Conservation (phyloP, 495 filamentous ascomycete species). For the Aspergillus panamensis region DNA sequence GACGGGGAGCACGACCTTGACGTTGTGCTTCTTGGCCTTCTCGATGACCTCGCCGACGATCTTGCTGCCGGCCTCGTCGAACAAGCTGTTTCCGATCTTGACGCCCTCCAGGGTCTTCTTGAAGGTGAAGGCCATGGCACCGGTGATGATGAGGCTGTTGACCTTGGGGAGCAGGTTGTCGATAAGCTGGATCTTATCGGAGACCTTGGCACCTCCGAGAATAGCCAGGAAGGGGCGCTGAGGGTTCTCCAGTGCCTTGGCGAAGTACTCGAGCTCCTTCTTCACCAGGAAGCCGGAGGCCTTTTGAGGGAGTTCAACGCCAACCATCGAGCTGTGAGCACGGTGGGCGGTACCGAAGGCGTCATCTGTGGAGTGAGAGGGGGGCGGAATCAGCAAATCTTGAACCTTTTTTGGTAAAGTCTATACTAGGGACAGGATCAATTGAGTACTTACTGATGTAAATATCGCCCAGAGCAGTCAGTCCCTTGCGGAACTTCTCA, state of each 20-base stretch:
- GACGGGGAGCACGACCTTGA: slow-evolving; percentile 88
- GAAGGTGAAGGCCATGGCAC: slow-evolving; percentile 99
- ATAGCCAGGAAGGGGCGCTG: slow-evolving; percentile 97
- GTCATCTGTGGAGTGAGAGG: slow-evolving; percentile 61
- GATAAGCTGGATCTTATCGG: slow-evolving; percentile 99
- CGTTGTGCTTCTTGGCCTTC: slow-evolving; percentile 94
- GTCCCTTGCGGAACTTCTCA: slow-evolving; percentile 86
- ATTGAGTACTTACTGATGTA: slow-evolving; percentile 75
- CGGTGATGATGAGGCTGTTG: slow-evolving; percentile 92
- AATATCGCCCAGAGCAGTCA: slow-evolving; percentile 92
- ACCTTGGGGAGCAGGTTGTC: slow-evolving; percentile 98
- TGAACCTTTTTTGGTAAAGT: background rate
- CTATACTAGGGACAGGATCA: background rate
- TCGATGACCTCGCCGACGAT: slow-evolving; percentile 81
- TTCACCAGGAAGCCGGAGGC: slow-evolving; percentile 98
- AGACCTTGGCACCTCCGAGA: slow-evolving; percentile 95
- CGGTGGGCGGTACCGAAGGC: slow-evolving; percentile 98
- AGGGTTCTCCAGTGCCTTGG: slow-evolving; percentile 89
- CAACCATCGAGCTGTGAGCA: slow-evolving; percentile 98
- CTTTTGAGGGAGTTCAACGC: slow-evolving; percentile 90
- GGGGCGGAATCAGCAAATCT: slow-evolving; percentile 18
- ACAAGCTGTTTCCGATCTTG: slow-evolving; percentile 86
- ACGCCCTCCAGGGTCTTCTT: slow-evolving; percentile 94
- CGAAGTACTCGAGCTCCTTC: slow-evolving; percentile 99
- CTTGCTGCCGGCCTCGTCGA: slow-evolving; percentile 93